Evolutionary conservation across 495 filamentous ascomycete genomes (phyloP).

Genomic region (Aspergillus campestris): DNA sequence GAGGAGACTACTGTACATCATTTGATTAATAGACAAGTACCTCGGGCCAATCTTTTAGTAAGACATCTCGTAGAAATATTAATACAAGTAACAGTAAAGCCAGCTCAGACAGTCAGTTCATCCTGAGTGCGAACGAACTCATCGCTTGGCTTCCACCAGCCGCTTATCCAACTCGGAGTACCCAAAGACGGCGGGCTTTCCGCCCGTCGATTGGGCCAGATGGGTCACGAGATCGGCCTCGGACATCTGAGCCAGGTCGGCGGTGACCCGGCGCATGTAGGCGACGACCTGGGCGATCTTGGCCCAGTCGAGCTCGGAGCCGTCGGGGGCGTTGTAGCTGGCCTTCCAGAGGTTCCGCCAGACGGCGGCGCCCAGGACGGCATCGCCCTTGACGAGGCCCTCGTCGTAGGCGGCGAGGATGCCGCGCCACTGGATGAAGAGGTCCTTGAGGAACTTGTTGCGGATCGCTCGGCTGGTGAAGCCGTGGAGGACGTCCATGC

Average conservation of each 20-base stretch:
- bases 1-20: no score
- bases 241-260: slow-evolving; percentile 50
- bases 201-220: slow-evolving; percentile 12
- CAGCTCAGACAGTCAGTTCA: no score
- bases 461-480: slow-evolving; percentile 56
- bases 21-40: no score
- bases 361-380: slow-evolving; percentile 75
- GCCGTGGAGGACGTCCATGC: slow-evolving; percentile 68
- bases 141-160: slow-evolving; percentile 23
- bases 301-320: slow-evolving; percentile 56
- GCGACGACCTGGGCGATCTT: slow-evolving; percentile 64
- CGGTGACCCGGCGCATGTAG: slow-evolving; percentile 65
- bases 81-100: no score
- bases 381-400: slow-evolving; percentile 72
- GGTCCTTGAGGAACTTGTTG: slow-evolving; percentile 82
- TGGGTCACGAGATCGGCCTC: slow-evolving; percentile 48
- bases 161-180: slow-evolving; percentile 25
- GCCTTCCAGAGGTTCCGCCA: slow-evolving; percentile 93
- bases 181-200: slow-evolving; percentile 27
- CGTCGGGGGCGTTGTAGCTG: slow-evolving; percentile 28
- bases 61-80: no score
- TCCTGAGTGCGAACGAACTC: neutral
- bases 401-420: slow-evolving; percentile 79
- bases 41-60: no score
- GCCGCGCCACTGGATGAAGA: slow-evolving; percentile 88